phyloP scores from a whole-genome alignment of 2,329 filamentous ascomycete genomes.

The Microcera coccophila region DNA sequence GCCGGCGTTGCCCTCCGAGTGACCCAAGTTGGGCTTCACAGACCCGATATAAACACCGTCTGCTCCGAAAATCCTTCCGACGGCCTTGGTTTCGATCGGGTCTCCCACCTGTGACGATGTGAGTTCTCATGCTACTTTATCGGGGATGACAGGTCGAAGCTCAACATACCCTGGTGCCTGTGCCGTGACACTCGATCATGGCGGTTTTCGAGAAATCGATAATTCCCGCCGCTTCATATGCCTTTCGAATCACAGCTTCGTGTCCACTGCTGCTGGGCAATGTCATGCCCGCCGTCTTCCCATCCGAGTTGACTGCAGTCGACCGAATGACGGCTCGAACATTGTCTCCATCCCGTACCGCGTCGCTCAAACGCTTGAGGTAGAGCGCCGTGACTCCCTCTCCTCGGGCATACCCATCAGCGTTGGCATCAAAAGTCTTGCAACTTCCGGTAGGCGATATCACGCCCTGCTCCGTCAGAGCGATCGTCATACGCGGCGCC shows the following conservation, averaged over 20 bases:
- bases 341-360: slow-evolving; percentile 22
- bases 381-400: slow-evolving; percentile 32
- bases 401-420: slow-evolving; percentile 33
- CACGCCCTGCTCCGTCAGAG: slow-evolving; percentile 15
- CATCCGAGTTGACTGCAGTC: slow-evolving; percentile 20
- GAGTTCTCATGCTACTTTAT: too few species aligned
- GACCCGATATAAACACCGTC: slow-evolving; percentile 5
- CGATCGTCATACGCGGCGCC: slow-evolving; percentile 19
- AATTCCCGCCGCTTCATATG: slow-evolving; percentile 13
- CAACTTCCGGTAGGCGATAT: slow-evolving; percentile 22
- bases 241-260: slow-evolving; percentile 12
- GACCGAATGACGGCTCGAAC: slow-evolving; percentile 23
- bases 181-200: slow-evolving; percentile 24
- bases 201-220: slow-evolving; percentile 9
- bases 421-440: slow-evolving; percentile 32
- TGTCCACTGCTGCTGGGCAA: slow-evolving; percentile 20
- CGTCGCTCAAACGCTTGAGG: slow-evolving; percentile 30
- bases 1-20: slow-evolving; percentile 21
- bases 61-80: neutral
- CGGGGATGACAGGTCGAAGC: too few species aligned
- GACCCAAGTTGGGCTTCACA: slow-evolving; percentile 28
- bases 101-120: slow-evolving; percentile 40
- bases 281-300: slow-evolving; percentile 22
- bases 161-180: too few species aligned
- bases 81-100: slow-evolving; percentile 32